These are phyloP conservation scores for Nemania serpens DNA, from an alignment of 2,329 filamentous ascomycete genomes.

Conservation along the genomic window DNA sequence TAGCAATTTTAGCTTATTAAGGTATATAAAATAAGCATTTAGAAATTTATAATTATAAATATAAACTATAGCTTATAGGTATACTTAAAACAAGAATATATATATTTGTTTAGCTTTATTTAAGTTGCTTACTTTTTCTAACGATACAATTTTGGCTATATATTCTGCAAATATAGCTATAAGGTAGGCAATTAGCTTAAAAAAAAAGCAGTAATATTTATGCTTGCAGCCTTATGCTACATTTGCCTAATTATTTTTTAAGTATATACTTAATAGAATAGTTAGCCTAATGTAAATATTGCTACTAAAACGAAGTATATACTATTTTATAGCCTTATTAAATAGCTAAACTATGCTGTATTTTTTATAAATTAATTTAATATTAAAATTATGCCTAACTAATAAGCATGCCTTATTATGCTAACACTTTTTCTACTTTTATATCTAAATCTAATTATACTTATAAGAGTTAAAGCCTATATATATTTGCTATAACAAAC, in stretches of 20 bases:
- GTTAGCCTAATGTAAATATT: not conserved
- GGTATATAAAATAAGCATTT: not conserved
- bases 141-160: not conserved
- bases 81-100: not conserved
- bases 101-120: not conserved
- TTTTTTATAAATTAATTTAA: not conserved
- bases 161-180: not conserved
- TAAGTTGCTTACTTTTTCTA: not conserved
- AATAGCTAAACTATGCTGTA: not conserved
- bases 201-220: no score
- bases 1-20: not conserved
- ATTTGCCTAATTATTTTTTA: not conserved
- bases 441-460: not conserved
- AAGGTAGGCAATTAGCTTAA: not conserved
- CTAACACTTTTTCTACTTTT: not conserved
- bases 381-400: not conserved
- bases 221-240: no score
- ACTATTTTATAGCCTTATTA: not conserved
- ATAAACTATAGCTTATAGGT: not conserved
- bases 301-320: not conserved
- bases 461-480: not conserved
- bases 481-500: not conserved
- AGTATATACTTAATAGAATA: not conserved
- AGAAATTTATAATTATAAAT: not conserved
- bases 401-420: not conserved